Evolutionary conservation across 2,329 filamentous ascomycete genomes (phyloP).

Genomic region (Alternaria ethzedia): DNA sequence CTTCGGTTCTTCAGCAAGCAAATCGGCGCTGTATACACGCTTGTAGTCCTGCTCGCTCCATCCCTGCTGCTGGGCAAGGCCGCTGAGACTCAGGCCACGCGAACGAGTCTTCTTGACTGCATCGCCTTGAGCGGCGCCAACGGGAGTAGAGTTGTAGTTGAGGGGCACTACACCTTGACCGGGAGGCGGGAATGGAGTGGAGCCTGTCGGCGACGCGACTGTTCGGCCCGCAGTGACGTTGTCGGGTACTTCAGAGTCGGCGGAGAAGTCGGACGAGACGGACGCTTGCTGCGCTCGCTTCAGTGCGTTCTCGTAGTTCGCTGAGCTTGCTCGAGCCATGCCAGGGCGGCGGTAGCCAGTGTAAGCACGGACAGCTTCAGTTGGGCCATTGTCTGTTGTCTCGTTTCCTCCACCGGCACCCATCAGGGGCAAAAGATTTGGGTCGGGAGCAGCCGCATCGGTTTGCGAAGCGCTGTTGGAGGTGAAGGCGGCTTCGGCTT

Average conservation of each 20-base stretch:
- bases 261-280: slow-evolving; percentile 32
- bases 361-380: slow-evolving; percentile 38
- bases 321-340: slow-evolving; percentile 31
- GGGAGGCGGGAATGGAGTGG: slow-evolving; percentile 31
- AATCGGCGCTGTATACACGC: slow-evolving; percentile 34
- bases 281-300: slow-evolving; percentile 28
- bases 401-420: slow-evolving; percentile 8
- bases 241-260: slow-evolving; percentile 17
- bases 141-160: slow-evolving; percentile 25
- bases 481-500: slow-evolving; percentile 44
- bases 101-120: slow-evolving; percentile 38
- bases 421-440: slow-evolving; percentile 13
- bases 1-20: slow-evolving; percentile 32
- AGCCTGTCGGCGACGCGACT: slow-evolving; percentile 23
- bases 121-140: slow-evolving; percentile 32
- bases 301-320: slow-evolving; percentile 43
- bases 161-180: slow-evolving; percentile 44
- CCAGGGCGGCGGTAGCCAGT: slow-evolving; percentile 28
- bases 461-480: slow-evolving; percentile 41
- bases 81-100: slow-evolving; percentile 38
- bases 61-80: slow-evolving; percentile 38
- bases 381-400: slow-evolving; percentile 7
- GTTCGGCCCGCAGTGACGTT: slow-evolving; percentile 19
- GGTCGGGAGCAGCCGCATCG: slow-evolving; percentile 45
- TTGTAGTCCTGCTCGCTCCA: slow-evolving; percentile 47